A percentile compares a stretch with the other conserved stretches of the same genome.
Conservation (phyloP, 495 filamentous ascomycete genomes). For the Hyaloscypha hepaticicola region DNA sequence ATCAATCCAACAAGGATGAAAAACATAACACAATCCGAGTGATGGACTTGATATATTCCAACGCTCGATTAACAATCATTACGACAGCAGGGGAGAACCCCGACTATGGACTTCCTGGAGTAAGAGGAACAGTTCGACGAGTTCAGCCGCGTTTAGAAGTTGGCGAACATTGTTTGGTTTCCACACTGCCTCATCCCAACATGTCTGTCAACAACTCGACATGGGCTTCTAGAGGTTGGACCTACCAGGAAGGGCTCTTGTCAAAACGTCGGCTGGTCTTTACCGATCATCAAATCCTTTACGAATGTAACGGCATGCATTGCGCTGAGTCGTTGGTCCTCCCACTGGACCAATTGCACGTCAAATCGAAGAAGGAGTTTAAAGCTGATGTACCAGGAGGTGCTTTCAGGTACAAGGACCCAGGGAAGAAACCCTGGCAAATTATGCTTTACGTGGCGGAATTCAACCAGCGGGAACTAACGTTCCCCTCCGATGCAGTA, state of each 20-base stretch:
- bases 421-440: neutral
- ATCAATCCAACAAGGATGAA: slow-evolving; percentile 33
- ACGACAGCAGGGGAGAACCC: slow-evolving; percentile 28
- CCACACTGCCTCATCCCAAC: slow-evolving; percentile 4
- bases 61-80: slow-evolving; percentile 33
- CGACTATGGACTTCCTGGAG: slow-evolving; percentile 23
- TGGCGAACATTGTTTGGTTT: neutral
- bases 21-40: slow-evolving; percentile 34
- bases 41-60: slow-evolving; percentile 35
- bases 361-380: neutral
- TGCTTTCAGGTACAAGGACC: neutral
- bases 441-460: slow-evolving; percentile 3
- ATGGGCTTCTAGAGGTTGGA: slow-evolving; percentile 39
- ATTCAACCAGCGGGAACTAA: slow-evolving; percentile 1
- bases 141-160: neutral
- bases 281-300: slow-evolving; percentile 30
- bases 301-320: slow-evolving; percentile 29
- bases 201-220: neutral
- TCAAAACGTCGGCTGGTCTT: slow-evolving; percentile 37
- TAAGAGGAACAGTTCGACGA: neutral
- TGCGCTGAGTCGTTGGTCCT: neutral
- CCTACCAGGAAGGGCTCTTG: slow-evolving; percentile 40
- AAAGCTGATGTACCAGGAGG: neutral
- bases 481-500: neutral
- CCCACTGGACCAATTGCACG: neutral